Base-by-base conservation (phyloP, 352 stramenopile species). In the Phytophthora pinifolia region DNA sequence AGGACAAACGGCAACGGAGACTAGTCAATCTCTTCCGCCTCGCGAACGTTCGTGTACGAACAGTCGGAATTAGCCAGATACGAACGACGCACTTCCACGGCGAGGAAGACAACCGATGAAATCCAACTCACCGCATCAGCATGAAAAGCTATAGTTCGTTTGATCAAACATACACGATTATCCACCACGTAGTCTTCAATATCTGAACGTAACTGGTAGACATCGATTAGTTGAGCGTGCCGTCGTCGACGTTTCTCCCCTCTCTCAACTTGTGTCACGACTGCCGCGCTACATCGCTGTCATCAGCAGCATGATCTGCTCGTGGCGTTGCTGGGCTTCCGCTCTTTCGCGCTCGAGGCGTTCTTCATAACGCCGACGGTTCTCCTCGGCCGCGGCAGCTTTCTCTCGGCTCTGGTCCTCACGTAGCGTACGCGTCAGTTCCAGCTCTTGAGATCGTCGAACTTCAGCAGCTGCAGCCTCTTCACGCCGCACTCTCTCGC, bases 1-100 rank as follows among this genome's bases (percentile, higher is more conserved):
- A 9, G 10, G 2, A 36, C 20, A 47, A 34, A 12, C 14, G 41
- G 7, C 10, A 20, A 5, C 20, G 15, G 2, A 31, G 41, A 22
- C 25, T 47, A 0, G 30, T 17, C 29, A 50, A 50, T 5, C 43
- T 38, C 1, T 50, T 50, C 18, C 27, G 30, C 8, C 12, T 50
- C 8, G 15, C 30, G 6, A 50, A 31, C 29, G 39, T 29, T 14
- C 22, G 22, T 27, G 22, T 27, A 27, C 22, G 22, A 2, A 27
- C 22, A 2, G 22, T 27, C 22, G 22, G 31, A 14, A 51, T 51
- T 1, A 51, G n/a, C 31, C 4, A 51, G 22, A 51, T 51, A 10
- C 9, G 44, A n/a, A 41, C 31, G 7, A 51, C 44, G 10, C 31
- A 51, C 20, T 51, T 51, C 3, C 31, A 51, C 14, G 44, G 44